Evolutionary conservation across 306 rosid species (phyloP).

Genomic region (Rubus idaeus): DNA sequence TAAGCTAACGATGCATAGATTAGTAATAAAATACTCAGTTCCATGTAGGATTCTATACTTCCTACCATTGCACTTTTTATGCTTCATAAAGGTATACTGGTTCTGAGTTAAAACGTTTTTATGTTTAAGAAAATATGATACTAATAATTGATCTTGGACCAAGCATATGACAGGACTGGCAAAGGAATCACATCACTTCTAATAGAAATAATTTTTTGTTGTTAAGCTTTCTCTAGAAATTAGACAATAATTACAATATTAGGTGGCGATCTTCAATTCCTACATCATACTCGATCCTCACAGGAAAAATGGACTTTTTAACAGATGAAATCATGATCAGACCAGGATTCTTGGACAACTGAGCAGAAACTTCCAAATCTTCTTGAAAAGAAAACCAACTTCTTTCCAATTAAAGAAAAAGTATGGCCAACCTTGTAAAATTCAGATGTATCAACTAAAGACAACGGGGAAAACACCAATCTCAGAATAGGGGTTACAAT

Average conservation of each 20-base stretch:
- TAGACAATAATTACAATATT: background rate
- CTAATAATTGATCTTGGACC: background rate
- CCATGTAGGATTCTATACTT: background rate
- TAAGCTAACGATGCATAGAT: background rate
- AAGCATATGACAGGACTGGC: background rate
- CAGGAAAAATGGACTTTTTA: background rate
- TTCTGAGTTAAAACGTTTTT: background rate
- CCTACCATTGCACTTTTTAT: background rate
- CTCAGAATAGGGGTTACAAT: constrained; percentile 70
- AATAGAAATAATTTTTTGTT: too few relatives aligned
- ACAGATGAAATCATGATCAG: constrained; percentile 5
- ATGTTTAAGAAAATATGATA: background rate
- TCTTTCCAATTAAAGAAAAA: constrained; percentile 1
- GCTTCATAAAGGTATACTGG: background rate
- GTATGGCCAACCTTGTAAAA: constrained; percentile 73
- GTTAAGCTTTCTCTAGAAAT: background rate
- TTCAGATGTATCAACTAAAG: constrained; percentile 78
- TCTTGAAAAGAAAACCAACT: background rate
- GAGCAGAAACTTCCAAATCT: constrained; percentile 1
- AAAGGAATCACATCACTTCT: background rate
- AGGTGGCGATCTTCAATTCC: constrained; percentile 5
- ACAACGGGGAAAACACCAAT: constrained; percentile 77
- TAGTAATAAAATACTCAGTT: background rate
- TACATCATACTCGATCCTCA: background rate
- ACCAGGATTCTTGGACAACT: constrained; percentile 8